Evolutionary conservation across 805 yeast genomes (phyloP).

Genomic region (Sungouiozyma intestinalis): DNA sequence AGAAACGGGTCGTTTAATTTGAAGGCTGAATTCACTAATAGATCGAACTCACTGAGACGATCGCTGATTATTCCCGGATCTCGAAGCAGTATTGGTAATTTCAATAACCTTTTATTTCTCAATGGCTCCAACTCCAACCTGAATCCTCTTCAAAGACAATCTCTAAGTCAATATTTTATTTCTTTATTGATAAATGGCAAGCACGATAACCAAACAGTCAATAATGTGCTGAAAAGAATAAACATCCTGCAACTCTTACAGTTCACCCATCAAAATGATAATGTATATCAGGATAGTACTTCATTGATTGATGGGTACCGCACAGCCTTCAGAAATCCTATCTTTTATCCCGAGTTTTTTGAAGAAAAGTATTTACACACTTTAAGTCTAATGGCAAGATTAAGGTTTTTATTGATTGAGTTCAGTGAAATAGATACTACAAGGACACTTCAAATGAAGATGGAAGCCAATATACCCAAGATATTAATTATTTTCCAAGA

Average conservation of each 20-base stretch:
- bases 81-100: neutral
- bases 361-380: conserved; percentile 8
- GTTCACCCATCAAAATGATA: conserved; percentile 8
- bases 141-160: neutral
- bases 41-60: conserved; percentile 8
- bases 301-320: conserved; percentile 26
- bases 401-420: neutral
- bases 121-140: neutral
- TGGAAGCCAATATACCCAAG: neutral
- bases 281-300: conserved; percentile 5
- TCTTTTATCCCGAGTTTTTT: conserved; percentile 28
- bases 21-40: conserved; percentile 8
- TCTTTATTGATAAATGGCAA: conserved; percentile 12
- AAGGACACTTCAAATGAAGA: neutral
- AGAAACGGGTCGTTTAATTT: conserved; percentile 1
- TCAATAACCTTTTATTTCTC: neutral
- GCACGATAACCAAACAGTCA: conserved; percentile 23
- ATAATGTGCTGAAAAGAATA: conserved; percentile 22
- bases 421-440: neutral
- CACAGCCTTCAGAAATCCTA: conserved; percentile 23
- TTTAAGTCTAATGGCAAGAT: conserved; percentile 2
- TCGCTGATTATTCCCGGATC: conserved; percentile 5
- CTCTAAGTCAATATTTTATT: neutral
- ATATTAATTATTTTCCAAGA: too few species aligned
- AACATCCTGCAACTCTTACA: conserved; percentile 27